Evolutionary conservation across 1,284 basidiomycete species (phyloP).

Genomic region (Microbotryomycetes sp.): DNA sequence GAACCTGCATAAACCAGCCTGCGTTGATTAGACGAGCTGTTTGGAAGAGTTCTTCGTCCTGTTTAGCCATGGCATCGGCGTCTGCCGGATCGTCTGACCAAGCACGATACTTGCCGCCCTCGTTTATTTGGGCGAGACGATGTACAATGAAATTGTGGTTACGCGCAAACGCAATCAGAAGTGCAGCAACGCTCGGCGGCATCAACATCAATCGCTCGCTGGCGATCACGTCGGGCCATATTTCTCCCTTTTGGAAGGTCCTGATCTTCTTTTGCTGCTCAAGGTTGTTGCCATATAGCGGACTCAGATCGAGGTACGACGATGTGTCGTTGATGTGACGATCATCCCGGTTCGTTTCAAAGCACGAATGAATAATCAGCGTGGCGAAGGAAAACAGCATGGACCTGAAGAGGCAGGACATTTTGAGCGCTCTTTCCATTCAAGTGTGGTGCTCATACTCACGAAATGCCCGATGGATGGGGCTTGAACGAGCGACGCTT

Average conservation of each 20-base stretch:
- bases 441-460: conserved; percentile 46
- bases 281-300: conserved; percentile 60
- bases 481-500: conserved; percentile 54
- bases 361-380: conserved; percentile 61
- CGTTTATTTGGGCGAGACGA: conserved; percentile 62
- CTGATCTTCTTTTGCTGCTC: conserved; percentile 51
- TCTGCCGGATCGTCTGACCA: conserved; percentile 32
- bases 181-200: conserved; percentile 62
- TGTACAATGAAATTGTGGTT: conserved; percentile 69
- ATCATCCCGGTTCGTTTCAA: conserved; percentile 51
- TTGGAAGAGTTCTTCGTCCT: conserved; percentile 62
- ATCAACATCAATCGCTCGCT: conserved; percentile 62
- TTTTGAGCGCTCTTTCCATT: not conserved
- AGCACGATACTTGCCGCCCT: conserved; percentile 46
- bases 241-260: conserved; percentile 51
- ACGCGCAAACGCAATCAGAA: conserved; percentile 60
- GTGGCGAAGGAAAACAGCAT: conserved; percentile 62
- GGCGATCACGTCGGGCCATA: conserved; percentile 62
- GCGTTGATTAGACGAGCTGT: conserved; percentile 66
- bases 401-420: not conserved
- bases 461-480: conserved; percentile 67
- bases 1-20: conserved; percentile 39
- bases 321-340: conserved; percentile 56
- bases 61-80: conserved; percentile 43
- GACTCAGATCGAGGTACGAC: conserved; percentile 68